Base-by-base conservation (phyloP, 2,329 filamentous ascomycete genomes). In the Colletotrichum orbiculare region DNA sequence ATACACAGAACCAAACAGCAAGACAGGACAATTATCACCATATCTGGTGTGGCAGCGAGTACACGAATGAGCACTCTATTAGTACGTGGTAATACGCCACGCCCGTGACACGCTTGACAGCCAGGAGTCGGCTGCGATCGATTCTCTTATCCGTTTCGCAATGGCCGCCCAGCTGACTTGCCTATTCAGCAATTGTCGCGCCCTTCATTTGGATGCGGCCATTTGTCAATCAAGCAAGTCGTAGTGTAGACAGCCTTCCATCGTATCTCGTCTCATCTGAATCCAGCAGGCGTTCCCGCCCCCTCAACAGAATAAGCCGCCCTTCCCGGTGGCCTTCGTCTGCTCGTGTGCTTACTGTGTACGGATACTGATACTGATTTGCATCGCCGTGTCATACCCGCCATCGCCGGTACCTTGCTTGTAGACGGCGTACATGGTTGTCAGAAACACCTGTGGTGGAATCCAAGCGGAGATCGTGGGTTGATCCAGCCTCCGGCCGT, bases 381-480 rank as follows among this genome's bases (percentile, higher is more conserved):
- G 55, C 56, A 64, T 60, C 48, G 17, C 49, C 55, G 25, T 43
- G 25, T 58, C 57, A 35, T 46, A 60, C 54, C 61, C 42, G 43
- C 33, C 17, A 35, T n/a, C 34, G 34, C 37, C 17, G 48, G 60
- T 53, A 53, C 48, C 48, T 54, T 45, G 54, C 41, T 33, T 45
- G 45, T 17, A 35, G 35, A 38, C 46, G 17, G 34, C 45, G 33
- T 10, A 11, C 17, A 33, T 49, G 59, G 38, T 54, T 33, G 43
- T 49, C 34, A 45, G 45, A 33, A 50, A 49, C 48, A 35, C 43
- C 49, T 62, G 52, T 62, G 25, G 59, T 50, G 59, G 53, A 43
- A 62, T 62, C 52, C 45, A 4, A 45, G 50, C 57, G 45, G 59
- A 62, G 59, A 62, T 62, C 59, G 59, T 39, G 54, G 52, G 52